Conservation (phyloP, 352 stramenopile genomes). For the Globisporangium sylvaticum region DNA sequence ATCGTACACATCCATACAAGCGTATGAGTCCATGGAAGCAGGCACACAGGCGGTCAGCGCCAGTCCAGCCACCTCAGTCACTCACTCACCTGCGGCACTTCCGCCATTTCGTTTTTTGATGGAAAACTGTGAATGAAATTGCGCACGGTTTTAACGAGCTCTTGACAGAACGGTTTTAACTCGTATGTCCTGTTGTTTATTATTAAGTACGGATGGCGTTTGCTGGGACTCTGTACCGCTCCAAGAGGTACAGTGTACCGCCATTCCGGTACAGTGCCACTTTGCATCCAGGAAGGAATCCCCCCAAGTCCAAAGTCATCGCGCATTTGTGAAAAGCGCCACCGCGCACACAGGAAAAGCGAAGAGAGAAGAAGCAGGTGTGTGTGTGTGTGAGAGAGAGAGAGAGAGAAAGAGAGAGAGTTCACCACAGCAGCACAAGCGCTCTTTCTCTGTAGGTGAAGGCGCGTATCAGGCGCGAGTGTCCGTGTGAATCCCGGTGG, state of each 20-base stretch:
- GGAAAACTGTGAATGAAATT: background rate
- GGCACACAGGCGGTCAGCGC: background rate
- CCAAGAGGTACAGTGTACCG: background rate
- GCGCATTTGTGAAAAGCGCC: conserved; percentile 1
- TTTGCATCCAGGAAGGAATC: background rate
- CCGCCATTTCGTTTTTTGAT: background rate
- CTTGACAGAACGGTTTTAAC: background rate
- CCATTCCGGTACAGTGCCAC: background rate
- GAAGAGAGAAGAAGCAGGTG: background rate
- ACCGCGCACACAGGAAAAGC: background rate
- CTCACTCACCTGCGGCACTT: conserved; percentile 8
- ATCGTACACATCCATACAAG: background rate
- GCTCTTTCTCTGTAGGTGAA: background rate
- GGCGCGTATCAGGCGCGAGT: background rate
- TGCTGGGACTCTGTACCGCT: background rate
- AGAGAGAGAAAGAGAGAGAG: too few relatives aligned
- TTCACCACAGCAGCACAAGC: background rate
- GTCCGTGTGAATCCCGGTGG: background rate
- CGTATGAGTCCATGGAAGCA: background rate
- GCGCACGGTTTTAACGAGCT: too few relatives aligned
- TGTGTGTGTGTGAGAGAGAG: background rate
- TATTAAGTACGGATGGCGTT: background rate
- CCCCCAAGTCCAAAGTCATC: background rate
- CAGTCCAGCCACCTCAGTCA: background rate
- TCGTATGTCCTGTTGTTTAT: background rate